Evolutionary conservation across 2,329 filamentous ascomycete genomes (phyloP), one percentile per base, ranked within the genome.

Genomic region (Eutypa lata): DNA sequence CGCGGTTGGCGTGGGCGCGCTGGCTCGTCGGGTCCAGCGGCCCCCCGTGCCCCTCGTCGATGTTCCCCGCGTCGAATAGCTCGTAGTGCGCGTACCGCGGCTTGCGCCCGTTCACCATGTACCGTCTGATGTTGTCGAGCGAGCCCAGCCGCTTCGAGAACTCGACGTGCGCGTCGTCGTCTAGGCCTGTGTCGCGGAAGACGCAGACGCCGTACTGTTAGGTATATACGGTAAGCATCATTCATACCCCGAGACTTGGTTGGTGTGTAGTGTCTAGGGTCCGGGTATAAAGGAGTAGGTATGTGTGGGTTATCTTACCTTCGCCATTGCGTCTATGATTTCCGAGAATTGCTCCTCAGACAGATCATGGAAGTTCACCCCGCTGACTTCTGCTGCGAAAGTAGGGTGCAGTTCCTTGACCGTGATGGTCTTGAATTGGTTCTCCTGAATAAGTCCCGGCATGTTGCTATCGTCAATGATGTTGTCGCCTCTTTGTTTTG

Each of bases 61-160:
- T 67, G 62, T 85, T 85, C 49, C 77, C 73, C 0, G 79, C 79
- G 57, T 85, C 82, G 62, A 84, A 84, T 1, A 85, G 72, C 62
- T 83, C 76, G 42, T 73, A 68, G 54, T 76, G 72, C 2, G 66
- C 59, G 55, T 79, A 75, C 19, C 80, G 75, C 53, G 75, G 71
- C 58, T 73, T 72, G 43, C 77, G 73, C 16, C 76, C 78, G 0
- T 67, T 68, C 1, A 66, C 67, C 7, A 76, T 66, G 65, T 78
- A 83, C 1, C 76, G 78, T 18, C 66, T 73, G 31, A 81, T 73
- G 60, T 82, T 76, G 65, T 84, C 81, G 0, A 84, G 73, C 21
- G 81, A 77, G 19, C 81, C 82, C 54, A 84, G 76, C 1, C 68
- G 70, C 2, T 61, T 58, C 16, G 77, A 74, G 61, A 84, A 80